Base-by-base conservation (phyloP, 1,284 basidiomycete genomes). In the Abortiporus biennis region DNA sequence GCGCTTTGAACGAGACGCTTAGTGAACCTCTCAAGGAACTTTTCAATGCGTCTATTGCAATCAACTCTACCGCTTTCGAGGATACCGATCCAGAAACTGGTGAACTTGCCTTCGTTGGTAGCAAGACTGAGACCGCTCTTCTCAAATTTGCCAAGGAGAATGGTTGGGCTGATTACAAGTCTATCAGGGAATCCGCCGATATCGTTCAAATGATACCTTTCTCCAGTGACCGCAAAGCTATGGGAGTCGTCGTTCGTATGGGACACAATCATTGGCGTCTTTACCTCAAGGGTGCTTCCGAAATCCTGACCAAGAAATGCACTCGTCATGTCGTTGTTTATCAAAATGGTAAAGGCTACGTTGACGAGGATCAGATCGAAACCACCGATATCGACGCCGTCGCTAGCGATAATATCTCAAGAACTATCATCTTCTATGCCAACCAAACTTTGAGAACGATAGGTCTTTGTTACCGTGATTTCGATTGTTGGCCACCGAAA, bases 51-150 rank as follows among this genome's bases (percentile, higher is more conserved):
- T 78, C 89, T 13, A 90, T 98, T 54, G 81, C 89, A 27, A 71
- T 96, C 66, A 98, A 98, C 67, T 94, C 92, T 8, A 98, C 95
- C 6, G 95, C 94, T 11, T 99, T 98, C 63, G 87, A 95, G 64
- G 91, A 93, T 53, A 66, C 59, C 31, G 78, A 91, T 59, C 66
- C 77, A 19, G 79, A 80, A 34, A 76, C 74, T 5, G 79, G 76
- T n/a, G 68, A 80, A 49, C 53, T 65, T 27, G 68, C 77, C 17
- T 96, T 98, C 57, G 76, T 97, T 39, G 95, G 96, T 4, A 92
- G 80, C 70, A 98, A 99, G 76, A 98, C 95, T 5, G 95, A 99
- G 70, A 92, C 88, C 0, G 95, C 95, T 1, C 73, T 99, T 19
- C 71, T 99, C 17, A 78, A 82, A 51, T 92, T 98, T 54, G 89